Evolutionary conservation across 805 yeast genomes (phyloP), one percentile per base, ranked within the genome.

Genomic region (Pichia deserticola): DNA sequence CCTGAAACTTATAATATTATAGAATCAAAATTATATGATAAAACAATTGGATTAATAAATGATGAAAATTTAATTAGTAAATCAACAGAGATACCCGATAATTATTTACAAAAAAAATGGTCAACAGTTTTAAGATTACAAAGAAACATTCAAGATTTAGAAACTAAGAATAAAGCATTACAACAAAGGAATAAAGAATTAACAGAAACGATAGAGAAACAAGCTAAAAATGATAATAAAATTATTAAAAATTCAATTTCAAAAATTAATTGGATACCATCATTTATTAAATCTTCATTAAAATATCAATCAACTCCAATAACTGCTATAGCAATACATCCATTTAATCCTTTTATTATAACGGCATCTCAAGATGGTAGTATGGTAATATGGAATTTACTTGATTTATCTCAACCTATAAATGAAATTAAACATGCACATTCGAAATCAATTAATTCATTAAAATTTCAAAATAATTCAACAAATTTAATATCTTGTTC

Each of bases 91-190:
- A 53, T 53, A 36, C 71, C 72, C 1, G 51, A 53, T 3, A 52
- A 61, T 36, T 66, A 60, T 43, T 54, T 88, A 38, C 88, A 84
- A 57, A 84, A 83, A 66, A 90, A 89, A 68, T 90, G 97, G 97
- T 74, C 84, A 0, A 82, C 95, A 0, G 92, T 90, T 5, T 73
- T 88, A 34, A 71, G 96, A 42, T 71, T 92, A 33, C 97, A 92
- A 66, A 77, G 81, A 54, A 76, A 79, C 58, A 82, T 84, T 40
- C 69, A 84, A 50, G 92, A 83, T 46, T 65, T 89, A 41, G 96
- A 90, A 59, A 66, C 74, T 20, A 83, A 81, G 43, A 63, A 78
- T 5, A 65, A 65, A 15, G 73, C 75, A 38, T 68, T 82, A 53
- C 69, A 77, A 40, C 73, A 75, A n/a, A 68, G 71, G 33, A 54